These are phyloP conservation scores for Phialemonium atrogriseum DNA, from an alignment of 2,329 filamentous ascomycete species.

Conservation along the genomic window DNA sequence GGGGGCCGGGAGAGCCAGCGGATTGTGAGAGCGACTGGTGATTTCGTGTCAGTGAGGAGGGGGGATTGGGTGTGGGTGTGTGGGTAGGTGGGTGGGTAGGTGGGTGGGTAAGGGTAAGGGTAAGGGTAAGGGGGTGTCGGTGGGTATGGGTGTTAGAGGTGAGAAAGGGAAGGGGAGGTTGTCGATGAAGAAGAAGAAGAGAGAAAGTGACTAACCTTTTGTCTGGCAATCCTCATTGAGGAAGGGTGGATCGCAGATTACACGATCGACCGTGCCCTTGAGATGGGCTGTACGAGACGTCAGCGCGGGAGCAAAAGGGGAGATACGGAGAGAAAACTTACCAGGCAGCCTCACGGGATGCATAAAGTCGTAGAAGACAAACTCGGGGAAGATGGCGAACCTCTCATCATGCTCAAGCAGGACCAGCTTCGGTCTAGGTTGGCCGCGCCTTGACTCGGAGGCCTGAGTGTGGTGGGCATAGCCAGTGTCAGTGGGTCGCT, in stretches of 20 bases:
- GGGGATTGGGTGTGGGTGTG: constrained; percentile 8
- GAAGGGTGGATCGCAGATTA: constrained; percentile 74
- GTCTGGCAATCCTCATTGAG: constrained; percentile 74
- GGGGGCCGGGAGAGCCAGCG: constrained; percentile 57
- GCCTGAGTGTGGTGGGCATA: constrained; percentile 4
- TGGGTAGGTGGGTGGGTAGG: no score
- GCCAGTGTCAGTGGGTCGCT: not conserved
- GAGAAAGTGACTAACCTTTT: constrained; percentile 56
- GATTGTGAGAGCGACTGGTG: constrained; percentile 65
- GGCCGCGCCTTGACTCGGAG: constrained; percentile 10
- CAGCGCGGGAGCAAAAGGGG: not conserved
- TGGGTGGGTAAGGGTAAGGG: no score
- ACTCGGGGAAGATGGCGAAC: constrained; percentile 67
- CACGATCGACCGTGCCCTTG: constrained; percentile 56
- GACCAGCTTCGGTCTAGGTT: constrained; percentile 46
- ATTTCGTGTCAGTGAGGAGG: constrained; percentile 23
- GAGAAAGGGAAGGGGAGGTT: not conserved
- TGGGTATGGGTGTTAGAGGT: not conserved
- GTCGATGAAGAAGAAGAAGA: not conserved
- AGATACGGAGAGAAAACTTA: constrained; percentile 18
- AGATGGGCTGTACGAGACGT: constrained; percentile 33
- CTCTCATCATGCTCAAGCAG: constrained; percentile 69
- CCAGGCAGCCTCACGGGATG: constrained; percentile 57
- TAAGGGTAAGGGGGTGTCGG: no score
- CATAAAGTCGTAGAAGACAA: constrained; percentile 66